Conservation (phyloP, 2,329 filamentous ascomycete species). For the Amylocarpus encephaloides region DNA sequence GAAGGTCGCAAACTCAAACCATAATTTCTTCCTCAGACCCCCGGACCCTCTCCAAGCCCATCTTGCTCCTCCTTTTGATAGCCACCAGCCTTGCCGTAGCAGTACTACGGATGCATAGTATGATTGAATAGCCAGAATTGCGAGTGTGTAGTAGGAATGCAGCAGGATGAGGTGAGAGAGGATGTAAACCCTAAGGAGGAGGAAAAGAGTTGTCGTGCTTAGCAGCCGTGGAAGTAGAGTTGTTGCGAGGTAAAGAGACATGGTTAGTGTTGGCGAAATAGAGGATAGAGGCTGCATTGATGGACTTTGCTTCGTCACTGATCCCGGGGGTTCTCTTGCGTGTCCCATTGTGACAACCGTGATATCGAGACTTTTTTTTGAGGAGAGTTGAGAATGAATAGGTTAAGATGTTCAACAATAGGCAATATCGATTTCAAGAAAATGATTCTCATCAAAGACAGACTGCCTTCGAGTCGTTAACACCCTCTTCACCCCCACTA, state of each 20-base stretch:
- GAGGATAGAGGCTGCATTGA: neutral
- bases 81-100: neutral
- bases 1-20: constrained; percentile 27
- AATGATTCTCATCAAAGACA: too few species aligned
- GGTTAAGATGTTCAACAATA: too few species aligned
- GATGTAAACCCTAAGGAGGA: constrained; percentile 16
- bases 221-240: constrained; percentile 14
- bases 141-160: constrained; percentile 3
- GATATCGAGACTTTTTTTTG: too few species aligned
- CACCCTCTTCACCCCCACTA: too few species aligned
- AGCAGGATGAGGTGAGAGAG: constrained; percentile 17
- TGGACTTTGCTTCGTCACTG: neutral
- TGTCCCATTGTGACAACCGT: too few species aligned
- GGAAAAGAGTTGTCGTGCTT: constrained; percentile 19
- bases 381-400: too few species aligned
- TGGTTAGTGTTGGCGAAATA: constrained; percentile 13
- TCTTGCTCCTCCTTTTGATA: neutral
- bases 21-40: constrained; percentile 22
- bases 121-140: neutral
- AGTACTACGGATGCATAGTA: neutral
- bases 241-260: constrained; percentile 12
- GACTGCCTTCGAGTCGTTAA: too few species aligned
- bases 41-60: constrained; percentile 19
- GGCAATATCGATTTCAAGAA: too few species aligned
- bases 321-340: neutral